Percentiles rank a stretch among this genome's conserved stretches.
These are phyloP conservation scores for Picea glauca DNA, from an alignment of 75 land plant genomes.

Conservation along the genomic window DNA sequence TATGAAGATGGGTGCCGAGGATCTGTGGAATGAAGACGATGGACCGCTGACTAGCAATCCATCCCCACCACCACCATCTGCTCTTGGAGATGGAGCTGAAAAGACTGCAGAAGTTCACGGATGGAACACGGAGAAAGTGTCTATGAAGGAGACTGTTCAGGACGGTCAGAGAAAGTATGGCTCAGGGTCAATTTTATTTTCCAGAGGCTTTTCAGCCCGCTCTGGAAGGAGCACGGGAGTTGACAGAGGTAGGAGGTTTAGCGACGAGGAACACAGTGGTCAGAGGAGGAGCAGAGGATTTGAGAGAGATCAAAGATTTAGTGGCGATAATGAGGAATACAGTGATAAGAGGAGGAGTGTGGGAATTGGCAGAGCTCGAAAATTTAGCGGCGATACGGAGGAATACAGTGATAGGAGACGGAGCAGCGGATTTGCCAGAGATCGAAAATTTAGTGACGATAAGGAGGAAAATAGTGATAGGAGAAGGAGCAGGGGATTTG, in stretches of 20 bases:
- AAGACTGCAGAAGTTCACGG: too few species aligned
- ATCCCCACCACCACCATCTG: neutral
- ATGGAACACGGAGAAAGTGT: neutral
- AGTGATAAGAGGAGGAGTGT: too few species aligned
- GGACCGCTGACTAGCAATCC: conserved; percentile 34
- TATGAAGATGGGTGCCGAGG: conserved; percentile 65
- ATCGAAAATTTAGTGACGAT: neutral
- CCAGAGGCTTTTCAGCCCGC: neutral
- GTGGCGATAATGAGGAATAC: neutral
- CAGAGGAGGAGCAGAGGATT: neutral
- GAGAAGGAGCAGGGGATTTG: neutral
- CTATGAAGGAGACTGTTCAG: neutral
- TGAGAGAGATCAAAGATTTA: neutral
- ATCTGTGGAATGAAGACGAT: conserved; percentile 84
- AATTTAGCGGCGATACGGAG: neutral
- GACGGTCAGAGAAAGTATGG: neutral
- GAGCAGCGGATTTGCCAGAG: neutral
- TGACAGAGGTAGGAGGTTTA: neutral
- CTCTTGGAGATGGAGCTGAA: neutral
- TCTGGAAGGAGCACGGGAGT: neutral
- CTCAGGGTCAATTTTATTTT: neutral
- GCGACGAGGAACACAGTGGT: neutral
- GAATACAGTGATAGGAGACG: neutral
- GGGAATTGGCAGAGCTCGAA: neutral
- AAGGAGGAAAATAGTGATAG: neutral